A percentile compares a stretch with the other conserved stretches of the same genome.
phyloP scores from a whole-genome alignment of 164 flowering plant genomes.

The Sextonia rubra region DNA sequence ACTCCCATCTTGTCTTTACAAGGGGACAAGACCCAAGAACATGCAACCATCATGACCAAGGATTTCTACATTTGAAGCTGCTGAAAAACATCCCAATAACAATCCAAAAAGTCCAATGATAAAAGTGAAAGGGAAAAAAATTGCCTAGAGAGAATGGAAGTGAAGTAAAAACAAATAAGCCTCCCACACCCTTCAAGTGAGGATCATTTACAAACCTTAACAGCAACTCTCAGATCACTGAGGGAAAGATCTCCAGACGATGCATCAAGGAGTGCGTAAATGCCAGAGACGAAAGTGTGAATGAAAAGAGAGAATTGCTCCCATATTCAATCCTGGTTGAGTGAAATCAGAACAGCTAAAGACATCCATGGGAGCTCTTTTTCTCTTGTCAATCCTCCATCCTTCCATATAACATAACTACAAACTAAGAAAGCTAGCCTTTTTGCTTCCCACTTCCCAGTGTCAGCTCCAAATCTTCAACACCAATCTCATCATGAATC shows the following conservation, averaged over 20 bases:
- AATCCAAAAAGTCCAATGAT: not conserved
- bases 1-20: not conserved
- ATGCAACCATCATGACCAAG: not conserved
- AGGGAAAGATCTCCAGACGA: too few relatives aligned
- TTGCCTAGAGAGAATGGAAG: not conserved
- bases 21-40: not conserved
- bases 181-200: not conserved
- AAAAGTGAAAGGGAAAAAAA: not conserved
- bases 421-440: conserved; percentile 3
- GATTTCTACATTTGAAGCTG: conserved; percentile 4
- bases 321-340: too few relatives aligned
- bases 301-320: too few relatives aligned
- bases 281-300: too few relatives aligned
- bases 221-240: not conserved
- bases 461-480: conserved; percentile 86
- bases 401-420: not conserved
- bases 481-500: conserved; percentile 74
- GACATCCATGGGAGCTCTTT: not conserved
- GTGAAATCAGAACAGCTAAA: too few relatives aligned
- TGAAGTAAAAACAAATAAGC: not conserved
- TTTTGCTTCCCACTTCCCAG: conserved; percentile 57
- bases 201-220: conserved; percentile 7
- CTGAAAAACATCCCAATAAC: conserved; percentile 1
- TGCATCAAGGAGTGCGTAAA: too few relatives aligned
- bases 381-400: not conserved